A percentile compares a stretch with the other conserved stretches of the same genome.
These are phyloP conservation scores for Cryptococcus sp. DNA, from an alignment of 1,284 basidiomycete genomes.

Conservation along the genomic window DNA sequence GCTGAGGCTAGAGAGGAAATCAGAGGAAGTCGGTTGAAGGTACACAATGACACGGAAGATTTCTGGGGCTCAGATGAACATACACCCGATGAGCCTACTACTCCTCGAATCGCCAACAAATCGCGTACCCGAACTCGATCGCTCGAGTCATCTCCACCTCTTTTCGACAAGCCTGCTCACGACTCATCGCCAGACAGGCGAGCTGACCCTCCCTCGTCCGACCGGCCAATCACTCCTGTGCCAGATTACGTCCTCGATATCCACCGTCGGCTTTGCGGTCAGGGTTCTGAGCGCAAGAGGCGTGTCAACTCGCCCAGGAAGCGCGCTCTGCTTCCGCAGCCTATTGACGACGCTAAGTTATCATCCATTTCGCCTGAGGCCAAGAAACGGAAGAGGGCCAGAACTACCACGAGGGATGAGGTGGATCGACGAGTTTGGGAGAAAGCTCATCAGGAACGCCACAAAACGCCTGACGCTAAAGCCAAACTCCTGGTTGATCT, in stretches of 20 bases:
- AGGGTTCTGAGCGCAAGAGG: slow-evolving; percentile 19
- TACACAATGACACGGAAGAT: slow-evolving; percentile 12
- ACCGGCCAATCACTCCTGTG: slow-evolving; percentile 29
- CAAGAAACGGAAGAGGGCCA: slow-evolving; percentile 8
- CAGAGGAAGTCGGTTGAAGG: slow-evolving; percentile 6
- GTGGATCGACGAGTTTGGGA: slow-evolving; percentile 11
- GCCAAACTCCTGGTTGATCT: slow-evolving; percentile 13
- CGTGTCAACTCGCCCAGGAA: slow-evolving; percentile 17
- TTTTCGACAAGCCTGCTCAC: slow-evolving; percentile 1
- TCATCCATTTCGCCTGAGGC: too few relatives aligned
- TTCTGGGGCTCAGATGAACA: slow-evolving; percentile 17
- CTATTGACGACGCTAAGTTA: too few relatives aligned
- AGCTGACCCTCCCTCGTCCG: slow-evolving; percentile 1
- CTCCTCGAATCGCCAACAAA: too few relatives aligned
- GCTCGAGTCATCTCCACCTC: slow-evolving; percentile 1
- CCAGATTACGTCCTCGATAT: slow-evolving; percentile 25
- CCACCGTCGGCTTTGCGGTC: slow-evolving; percentile 30
- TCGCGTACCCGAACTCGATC: too few relatives aligned
- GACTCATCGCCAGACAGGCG: not conserved
- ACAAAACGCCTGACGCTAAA: slow-evolving; percentile 6
- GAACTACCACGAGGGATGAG: slow-evolving; percentile 1
- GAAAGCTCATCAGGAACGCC: slow-evolving; percentile 6
- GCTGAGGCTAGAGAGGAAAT: not conserved
- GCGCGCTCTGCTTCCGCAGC: not conserved
- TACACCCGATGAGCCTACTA: too few relatives aligned